phyloP scores from a whole-genome alignment of 352 stramenopile genomes.

The Vaucheria bursata region DNA sequence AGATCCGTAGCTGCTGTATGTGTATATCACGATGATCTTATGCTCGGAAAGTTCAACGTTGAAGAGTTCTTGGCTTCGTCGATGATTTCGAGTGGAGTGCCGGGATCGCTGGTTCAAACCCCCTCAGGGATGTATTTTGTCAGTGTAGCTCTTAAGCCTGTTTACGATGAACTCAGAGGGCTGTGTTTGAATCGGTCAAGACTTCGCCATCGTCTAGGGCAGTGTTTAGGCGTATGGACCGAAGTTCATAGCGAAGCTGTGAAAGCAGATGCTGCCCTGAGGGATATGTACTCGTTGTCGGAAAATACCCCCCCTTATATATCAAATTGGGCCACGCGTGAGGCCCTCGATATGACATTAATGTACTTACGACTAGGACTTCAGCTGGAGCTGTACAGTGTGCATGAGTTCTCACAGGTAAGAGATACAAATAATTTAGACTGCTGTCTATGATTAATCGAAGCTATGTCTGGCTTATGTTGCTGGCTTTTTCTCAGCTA shows the following conservation, averaged over 20 bases:
- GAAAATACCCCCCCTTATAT: slow-evolving; percentile 15
- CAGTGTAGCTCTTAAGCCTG: slow-evolving; percentile 23
- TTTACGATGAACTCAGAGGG: slow-evolving; percentile 31
- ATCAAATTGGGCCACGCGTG: slow-evolving; percentile 30
- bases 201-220: slow-evolving; percentile 16
- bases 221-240: slow-evolving; percentile 27
- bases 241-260: slow-evolving; percentile 16
- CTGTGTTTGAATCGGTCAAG: slow-evolving; percentile 36
- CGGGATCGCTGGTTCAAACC: slow-evolving; percentile 19
- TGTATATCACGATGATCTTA: slow-evolving; percentile 30
- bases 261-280: slow-evolving; percentile 17
- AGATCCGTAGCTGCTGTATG: slow-evolving; percentile 38
- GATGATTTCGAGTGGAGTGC: slow-evolving; percentile 24
- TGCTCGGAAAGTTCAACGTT: slow-evolving; percentile 33
- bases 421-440: too few species aligned
- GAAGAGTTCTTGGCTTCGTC: slow-evolving; percentile 20
- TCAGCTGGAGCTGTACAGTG: slow-evolving; percentile 29
- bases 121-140: slow-evolving; percentile 14
- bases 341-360: slow-evolving; percentile 34
- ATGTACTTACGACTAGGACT: slow-evolving; percentile 30
- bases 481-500: too few species aligned
- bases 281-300: slow-evolving; percentile 19
- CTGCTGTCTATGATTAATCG: too few species aligned
- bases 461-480: too few species aligned
- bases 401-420: slow-evolving; percentile 18